Base-by-base conservation (phyloP, 768 basidiomycete species). In the Macrolepiota fuliginosa region DNA sequence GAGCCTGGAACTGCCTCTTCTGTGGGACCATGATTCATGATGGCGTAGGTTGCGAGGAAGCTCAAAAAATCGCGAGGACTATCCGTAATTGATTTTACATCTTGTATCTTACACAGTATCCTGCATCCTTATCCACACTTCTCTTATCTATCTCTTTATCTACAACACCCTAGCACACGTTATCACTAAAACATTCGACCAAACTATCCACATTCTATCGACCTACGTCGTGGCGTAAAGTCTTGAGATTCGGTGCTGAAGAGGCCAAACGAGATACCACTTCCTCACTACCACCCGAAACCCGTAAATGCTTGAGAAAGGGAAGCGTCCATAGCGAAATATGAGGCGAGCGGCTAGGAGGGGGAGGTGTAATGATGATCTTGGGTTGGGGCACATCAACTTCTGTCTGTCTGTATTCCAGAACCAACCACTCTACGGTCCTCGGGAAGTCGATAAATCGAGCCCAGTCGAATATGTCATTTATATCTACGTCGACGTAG, bases 21-120 rank as follows among this genome's bases (percentile, higher is more conserved):
- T 75, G 74, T 40, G 66, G 66, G 55, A 64, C 66, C n/a, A 49
- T 67, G n/a, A 67, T 67, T 13, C 74, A 75, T 63, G 63, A 69
- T 29, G 70, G 74, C 50, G 54, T 64, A 39, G 52, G 62, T 13
- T 75, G 74, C 54, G 40, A 56, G 24, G 67, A 67, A 42, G 47
- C 54, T 45, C 32, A 40, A 45, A 42, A 54, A 29, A 40, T 22
- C 22, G 49, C 47, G 58, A 45, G 22, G 45, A 39, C 12, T n/a
- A 36, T 55, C 36, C 46, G 10, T 22, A 27, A 10, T 25, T 61
- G 46, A 50, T 36, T 2, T 10, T 19, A 10, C n/a, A n/a, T n/a
- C n/a, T 47, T 47, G 7, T 47, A 24, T 24, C 17, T 22, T 50
- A 6, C 25, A 10, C 17, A 25, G 4, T 27, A 32, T 57, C 5